Evolutionary conservation across 148 eudicot species (phyloP), one percentile per base, ranked within the genome.

Genomic region (Rhododendron williamsianum): DNA sequence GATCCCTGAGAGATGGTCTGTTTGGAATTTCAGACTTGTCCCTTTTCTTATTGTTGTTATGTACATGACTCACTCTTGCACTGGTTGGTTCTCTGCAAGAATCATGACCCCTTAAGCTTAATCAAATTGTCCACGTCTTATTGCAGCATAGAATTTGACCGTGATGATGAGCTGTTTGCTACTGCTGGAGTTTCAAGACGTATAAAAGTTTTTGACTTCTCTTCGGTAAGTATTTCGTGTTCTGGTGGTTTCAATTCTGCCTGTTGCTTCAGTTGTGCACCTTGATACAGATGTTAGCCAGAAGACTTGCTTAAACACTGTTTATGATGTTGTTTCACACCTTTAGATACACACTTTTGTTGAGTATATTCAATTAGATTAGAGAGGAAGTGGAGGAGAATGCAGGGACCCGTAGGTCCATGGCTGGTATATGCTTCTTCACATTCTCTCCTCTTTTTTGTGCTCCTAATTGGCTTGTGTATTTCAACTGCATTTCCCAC

Each of bases 91-190:
- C 38, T 72, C 46, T 51, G 9, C 21, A 83, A 67, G 58, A 83
- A 83, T 33, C 33, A 73, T 49, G 73, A 48, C 41, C 9, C 6
- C 65, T 33, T 69, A 51, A 83, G 60, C 21, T 45, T 19, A 43
- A 33, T 3, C 51, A 12, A 46, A 46, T 27, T 33, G 18, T 27
- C 5, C 27, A 51, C 81, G 13, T 84, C 72, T 87, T 65, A 48
- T 87, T 92, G 85, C 93, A 92, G 94, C 90, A 92, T 92, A 72
- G 94, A 92, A 86, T 92, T 92, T 88, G 93, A 92, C 84, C 91
- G 93, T 36, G 94, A 92, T 86, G 94, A 91, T 86, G 94, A 91
- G 91, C 56, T 92, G 82, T 92, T 92, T 89, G 94, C 94, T 6
- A 92, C 94, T 82, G 94, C 94, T 86, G 94, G 94, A 82, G 94